Conservation (phyloP, 2,329 filamentous ascomycete species). For the Paraphoma sp. region DNA sequence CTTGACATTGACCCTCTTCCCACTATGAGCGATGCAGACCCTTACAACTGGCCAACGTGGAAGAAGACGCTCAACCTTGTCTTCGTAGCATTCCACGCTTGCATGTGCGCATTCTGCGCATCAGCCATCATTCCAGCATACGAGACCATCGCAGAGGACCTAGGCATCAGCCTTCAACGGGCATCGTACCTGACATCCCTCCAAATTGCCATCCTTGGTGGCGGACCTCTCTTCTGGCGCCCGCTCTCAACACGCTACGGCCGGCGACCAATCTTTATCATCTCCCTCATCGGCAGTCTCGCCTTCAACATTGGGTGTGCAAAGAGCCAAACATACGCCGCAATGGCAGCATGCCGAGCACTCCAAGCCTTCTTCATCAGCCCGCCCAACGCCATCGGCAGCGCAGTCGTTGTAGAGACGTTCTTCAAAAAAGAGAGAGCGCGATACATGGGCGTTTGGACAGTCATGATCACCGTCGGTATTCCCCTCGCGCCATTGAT, state of each 20-base stretch:
- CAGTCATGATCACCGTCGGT: conserved; percentile 58
- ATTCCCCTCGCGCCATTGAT: conserved; percentile 53
- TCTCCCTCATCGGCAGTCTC: conserved; percentile 57
- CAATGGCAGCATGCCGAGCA: conserved; percentile 61
- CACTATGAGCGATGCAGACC: conserved; percentile 57
- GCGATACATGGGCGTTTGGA: conserved; percentile 66
- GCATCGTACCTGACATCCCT: conserved; percentile 63
- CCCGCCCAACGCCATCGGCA: conserved; percentile 62
- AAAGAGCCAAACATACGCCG: conserved; percentile 55
- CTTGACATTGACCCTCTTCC: conserved; percentile 62
- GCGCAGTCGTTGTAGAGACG: conserved; percentile 63
- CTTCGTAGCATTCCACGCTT: conserved; percentile 64
- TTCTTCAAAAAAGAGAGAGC: conserved; percentile 64
- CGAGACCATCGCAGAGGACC: conserved; percentile 59
- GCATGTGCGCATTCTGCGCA: conserved; percentile 64
- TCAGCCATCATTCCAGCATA: conserved; percentile 63
- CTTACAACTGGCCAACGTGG: conserved; percentile 63
- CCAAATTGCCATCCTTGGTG: conserved; percentile 62
- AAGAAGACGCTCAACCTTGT: conserved; percentile 62
- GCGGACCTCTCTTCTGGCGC: conserved; percentile 63
- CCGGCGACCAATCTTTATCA: conserved; percentile 61
- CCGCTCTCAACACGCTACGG: conserved; percentile 62
- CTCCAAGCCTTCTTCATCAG: conserved; percentile 63
- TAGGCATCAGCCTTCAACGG: conserved; percentile 56
- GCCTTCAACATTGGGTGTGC: conserved; percentile 63